Conservation (phyloP, 2,329 filamentous ascomycete genomes). For the Alternaria gansuensis region DNA sequence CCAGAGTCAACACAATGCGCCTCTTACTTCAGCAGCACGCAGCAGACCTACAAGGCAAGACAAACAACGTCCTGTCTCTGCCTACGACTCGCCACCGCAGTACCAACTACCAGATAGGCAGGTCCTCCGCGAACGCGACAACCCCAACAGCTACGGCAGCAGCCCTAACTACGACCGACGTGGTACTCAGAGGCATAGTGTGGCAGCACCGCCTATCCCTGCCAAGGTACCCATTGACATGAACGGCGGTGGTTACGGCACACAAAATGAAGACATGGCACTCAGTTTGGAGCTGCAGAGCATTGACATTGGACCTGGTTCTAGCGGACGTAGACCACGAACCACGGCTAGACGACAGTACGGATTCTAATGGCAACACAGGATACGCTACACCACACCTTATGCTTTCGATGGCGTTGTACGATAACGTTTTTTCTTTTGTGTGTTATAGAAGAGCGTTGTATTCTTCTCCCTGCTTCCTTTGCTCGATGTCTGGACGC, state of each 20-base stretch:
- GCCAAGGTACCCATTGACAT: slow-evolving; percentile 70
- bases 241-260: slow-evolving; percentile 19
- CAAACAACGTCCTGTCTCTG: slow-evolving; percentile 28
- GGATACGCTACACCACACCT: background rate
- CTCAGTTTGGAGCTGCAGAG: slow-evolving; percentile 74
- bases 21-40: slow-evolving; percentile 29
- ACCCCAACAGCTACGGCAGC: slow-evolving; percentile 44
- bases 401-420: slow-evolving; percentile 15
- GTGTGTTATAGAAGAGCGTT: background rate
- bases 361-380: slow-evolving; percentile 19
- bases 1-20: slow-evolving; percentile 24
- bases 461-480: slow-evolving; percentile 1
- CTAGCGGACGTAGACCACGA: slow-evolving; percentile 33
- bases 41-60: slow-evolving; percentile 45
- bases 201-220: slow-evolving; percentile 67
- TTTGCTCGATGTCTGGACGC: slow-evolving; percentile 16
- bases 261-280: slow-evolving; percentile 56
- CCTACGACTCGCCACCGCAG: slow-evolving; percentile 21
- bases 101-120: slow-evolving; percentile 34
- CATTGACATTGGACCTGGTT: slow-evolving; percentile 56
- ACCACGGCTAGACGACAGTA: slow-evolving; percentile 25
- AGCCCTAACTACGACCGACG: slow-evolving; percentile 39
- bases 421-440: slow-evolving; percentile 17
- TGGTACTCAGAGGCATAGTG: slow-evolving; percentile 31
- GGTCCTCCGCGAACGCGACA: slow-evolving; percentile 50